Evolutionary conservation across 108 stramenopile genomes (phyloP).

Genomic region (Nitzschia sp.): DNA sequence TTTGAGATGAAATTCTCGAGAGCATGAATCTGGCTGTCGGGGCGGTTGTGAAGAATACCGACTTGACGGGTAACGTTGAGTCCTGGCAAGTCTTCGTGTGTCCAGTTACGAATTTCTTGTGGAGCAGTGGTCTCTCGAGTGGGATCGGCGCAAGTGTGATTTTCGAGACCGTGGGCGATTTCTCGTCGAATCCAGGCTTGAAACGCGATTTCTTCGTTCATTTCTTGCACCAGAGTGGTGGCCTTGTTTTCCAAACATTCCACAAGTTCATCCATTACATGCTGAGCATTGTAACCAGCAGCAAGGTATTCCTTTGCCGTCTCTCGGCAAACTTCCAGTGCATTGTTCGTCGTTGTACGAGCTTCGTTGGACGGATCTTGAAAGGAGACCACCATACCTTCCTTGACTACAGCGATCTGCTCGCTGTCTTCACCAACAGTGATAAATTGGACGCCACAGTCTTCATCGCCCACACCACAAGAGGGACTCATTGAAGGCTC

Average conservation of each 20-base stretch:
- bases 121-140: constrained; percentile 50
- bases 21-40: constrained; percentile 72
- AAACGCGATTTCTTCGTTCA: constrained; percentile 62
- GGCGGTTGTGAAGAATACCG: constrained; percentile 53
- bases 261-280: constrained; percentile 24
- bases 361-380: constrained; percentile 50
- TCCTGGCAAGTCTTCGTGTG: constrained; percentile 17
- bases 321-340: constrained; percentile 45
- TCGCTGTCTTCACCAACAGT: constrained; percentile 56
- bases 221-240: constrained; percentile 13
- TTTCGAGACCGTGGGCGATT: constrained; percentile 59
- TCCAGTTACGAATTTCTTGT: constrained; percentile 17
- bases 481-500: constrained; percentile 29
- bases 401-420: constrained; percentile 44
- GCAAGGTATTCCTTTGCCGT: constrained; percentile 19
- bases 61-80: constrained; percentile 31
- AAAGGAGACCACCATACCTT: constrained; percentile 10
- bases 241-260: constrained; percentile 30
- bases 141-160: constrained; percentile 78
- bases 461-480: constrained; percentile 14
- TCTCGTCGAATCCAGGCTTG: constrained; percentile 45
- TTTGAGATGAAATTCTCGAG: constrained; percentile 75
- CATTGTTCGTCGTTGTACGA: constrained; percentile 31
- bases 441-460: constrained; percentile 56
- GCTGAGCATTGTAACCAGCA: neutral